Evolutionary conservation across 139 green algal genomes (phyloP), one percentile per base, ranked within the genome.

Genomic region (Chlorella sorokiniana): DNA sequence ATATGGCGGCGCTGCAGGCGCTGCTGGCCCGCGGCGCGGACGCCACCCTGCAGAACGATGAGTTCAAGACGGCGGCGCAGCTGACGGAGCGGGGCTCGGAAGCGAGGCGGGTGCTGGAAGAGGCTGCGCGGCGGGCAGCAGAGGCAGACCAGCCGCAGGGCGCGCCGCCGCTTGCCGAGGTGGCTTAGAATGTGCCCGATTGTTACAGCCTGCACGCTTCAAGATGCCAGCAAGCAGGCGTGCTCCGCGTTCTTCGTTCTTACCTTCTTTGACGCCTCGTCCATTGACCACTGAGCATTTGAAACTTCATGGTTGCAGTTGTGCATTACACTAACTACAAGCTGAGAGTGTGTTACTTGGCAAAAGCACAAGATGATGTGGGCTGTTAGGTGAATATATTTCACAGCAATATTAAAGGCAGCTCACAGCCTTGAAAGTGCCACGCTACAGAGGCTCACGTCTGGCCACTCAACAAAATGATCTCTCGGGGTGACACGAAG

Each of bases 11-110:
- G 25, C 56, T 83, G 38, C 5, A 40, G 44, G 48, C 86, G 33
- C 71, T 88, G 33, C 18, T 88, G 54, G 37, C 33, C 10, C 45
- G 45, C 4, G 79, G 79, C 2, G 84, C 84, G 0, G 79, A 86
- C 29, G 23, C 65, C 31, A n/a, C 45, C 23, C 59, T 82, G 25
- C 54, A 70, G 31, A 88, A 88, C 62, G 65, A 79, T 6, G 72
- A 78, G 18, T 73, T 79, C 22, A 71, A 74, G 38, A 83, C 41
- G 14, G 20, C 84, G 9, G 48, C 38, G 41, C 52, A 76, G 45
- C 51, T 88, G 72, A 64, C 79, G 1, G 45, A 83, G 54, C 48
- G 38, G 37, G 84, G 75, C 29, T 54, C 69, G 27, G 33, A 16
- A 3, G 41, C 27, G 3, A 35, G 75, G 51, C 51, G 67, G 42